Evolutionary conservation across 2,329 filamentous ascomycete species (phyloP).

Genomic region (Fusarium metavorans): DNA sequence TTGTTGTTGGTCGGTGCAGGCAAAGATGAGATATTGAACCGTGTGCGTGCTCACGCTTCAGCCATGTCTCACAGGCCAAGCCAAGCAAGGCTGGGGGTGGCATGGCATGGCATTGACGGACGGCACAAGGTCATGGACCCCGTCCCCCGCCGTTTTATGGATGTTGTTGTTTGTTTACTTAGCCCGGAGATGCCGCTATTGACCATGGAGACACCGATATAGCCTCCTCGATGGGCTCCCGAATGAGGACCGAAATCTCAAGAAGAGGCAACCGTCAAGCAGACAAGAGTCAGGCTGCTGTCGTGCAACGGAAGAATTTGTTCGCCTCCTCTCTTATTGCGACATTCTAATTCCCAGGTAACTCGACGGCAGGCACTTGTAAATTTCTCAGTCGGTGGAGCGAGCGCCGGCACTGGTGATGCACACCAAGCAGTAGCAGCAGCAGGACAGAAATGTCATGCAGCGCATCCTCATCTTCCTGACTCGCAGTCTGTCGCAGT

Average conservation of each 20-base stretch:
- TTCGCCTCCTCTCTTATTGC: background rate
- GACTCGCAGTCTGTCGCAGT: slow-evolving; percentile 7
- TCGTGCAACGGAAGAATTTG: background rate
- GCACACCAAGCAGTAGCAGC: slow-evolving; percentile 2
- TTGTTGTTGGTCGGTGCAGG: slow-evolving; percentile 15
- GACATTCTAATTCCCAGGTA: background rate
- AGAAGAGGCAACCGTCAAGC: background rate
- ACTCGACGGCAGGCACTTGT: background rate
- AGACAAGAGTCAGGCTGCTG: background rate
- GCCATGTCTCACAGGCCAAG: slow-evolving; percentile 39
- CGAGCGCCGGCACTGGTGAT: slow-evolving; percentile 17
- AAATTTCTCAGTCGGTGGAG: slow-evolving; percentile 16
- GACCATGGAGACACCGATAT: slow-evolving; percentile 25
- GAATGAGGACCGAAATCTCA: slow-evolving; percentile 5
- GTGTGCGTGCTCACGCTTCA: slow-evolving; percentile 28
- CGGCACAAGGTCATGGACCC: slow-evolving; percentile 22
- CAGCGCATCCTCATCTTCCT: slow-evolving; percentile 14
- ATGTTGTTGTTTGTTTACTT: slow-evolving; percentile 44
- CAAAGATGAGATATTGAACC: slow-evolving; percentile 26
- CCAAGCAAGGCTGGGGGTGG: slow-evolving; percentile 16
- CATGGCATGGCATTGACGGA: slow-evolving; percentile 28
- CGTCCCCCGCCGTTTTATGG: slow-evolving; percentile 21
- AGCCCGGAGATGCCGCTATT: slow-evolving; percentile 20
- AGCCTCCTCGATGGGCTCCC: slow-evolving; percentile 6
- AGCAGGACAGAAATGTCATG: slow-evolving; percentile 14